A percentile compares a stretch with the other conserved stretches of the same genome.
phyloP scores from a whole-genome alignment of 495 filamentous ascomycete species.

The Elasticomyces elasticus region DNA sequence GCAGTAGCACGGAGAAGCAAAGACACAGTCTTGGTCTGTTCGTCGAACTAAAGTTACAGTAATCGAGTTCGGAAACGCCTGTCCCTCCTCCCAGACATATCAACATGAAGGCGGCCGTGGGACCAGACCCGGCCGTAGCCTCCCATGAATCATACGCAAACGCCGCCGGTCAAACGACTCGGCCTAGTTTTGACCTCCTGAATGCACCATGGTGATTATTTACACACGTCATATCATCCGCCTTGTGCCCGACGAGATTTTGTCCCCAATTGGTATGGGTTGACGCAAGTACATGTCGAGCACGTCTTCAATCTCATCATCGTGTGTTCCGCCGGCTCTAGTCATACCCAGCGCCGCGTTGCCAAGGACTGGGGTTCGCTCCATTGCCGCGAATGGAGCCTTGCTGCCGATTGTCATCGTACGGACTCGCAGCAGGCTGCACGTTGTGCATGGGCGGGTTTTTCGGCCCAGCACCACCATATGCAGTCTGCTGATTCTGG shows the following conservation, averaged over 20 bases:
- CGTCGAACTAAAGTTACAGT: background rate
- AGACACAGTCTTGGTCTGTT: background rate
- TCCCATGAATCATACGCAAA: background rate
- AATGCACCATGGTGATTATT: background rate
- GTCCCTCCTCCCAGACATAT: background rate
- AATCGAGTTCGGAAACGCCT: background rate
- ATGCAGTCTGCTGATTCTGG: conserved; percentile 4
- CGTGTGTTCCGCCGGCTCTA: background rate
- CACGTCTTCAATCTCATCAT: background rate
- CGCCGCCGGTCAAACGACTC: background rate
- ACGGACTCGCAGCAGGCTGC: background rate
- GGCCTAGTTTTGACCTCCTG: background rate
- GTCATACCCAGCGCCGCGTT: conserved; percentile 57
- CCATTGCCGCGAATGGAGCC: conserved; percentile 4
- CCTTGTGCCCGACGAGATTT: background rate
- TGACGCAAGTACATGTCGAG: background rate
- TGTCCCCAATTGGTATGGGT: background rate
- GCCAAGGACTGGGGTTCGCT: conserved; percentile 46
- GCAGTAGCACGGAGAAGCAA: too few relatives aligned
- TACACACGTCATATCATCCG: background rate
- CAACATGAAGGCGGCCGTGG: background rate
- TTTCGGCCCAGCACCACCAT: conserved; percentile 3
- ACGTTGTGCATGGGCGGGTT: background rate
- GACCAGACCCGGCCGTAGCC: background rate
- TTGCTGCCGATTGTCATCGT: conserved; percentile 9